Evolutionary conservation across 1,284 basidiomycete genomes (phyloP).

Genomic region (Ceratobasidium sp.): DNA sequence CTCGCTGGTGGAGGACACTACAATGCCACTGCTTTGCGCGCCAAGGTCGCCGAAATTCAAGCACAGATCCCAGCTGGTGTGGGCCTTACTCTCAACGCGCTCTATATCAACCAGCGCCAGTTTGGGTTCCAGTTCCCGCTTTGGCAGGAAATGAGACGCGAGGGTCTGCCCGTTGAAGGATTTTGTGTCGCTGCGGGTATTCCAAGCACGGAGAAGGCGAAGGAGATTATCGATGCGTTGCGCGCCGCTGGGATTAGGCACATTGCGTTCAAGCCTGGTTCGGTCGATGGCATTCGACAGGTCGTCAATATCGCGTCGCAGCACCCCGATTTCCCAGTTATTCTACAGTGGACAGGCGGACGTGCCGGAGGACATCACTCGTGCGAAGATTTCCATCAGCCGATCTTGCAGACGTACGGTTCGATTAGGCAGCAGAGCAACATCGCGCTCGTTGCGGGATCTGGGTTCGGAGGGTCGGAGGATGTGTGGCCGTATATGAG

Average conservation of each 20-base stretch:
- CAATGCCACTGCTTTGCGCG: constrained; percentile 85
- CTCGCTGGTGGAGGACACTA: constrained; percentile 98
- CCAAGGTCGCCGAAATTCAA: constrained; percentile 91
- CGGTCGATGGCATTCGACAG: constrained; percentile 95
- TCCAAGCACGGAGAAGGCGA: constrained; percentile 91
- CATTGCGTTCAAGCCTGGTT: constrained; percentile 97
- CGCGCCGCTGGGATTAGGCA: constrained; percentile 88
- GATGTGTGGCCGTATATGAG: constrained; percentile 98
- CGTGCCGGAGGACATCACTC: constrained; percentile 99
- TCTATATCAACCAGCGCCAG: constrained; percentile 99
- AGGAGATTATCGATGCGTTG: constrained; percentile 87
- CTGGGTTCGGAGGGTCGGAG: constrained; percentile 94
- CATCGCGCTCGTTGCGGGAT: constrained; percentile 93
- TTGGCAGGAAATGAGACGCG: constrained; percentile 96
- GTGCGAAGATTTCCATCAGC: constrained; percentile 98
- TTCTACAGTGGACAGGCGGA: constrained; percentile 98
- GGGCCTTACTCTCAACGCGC: constrained; percentile 92
- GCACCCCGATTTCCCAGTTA: constrained; percentile 97
- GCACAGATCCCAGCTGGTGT: constrained; percentile 83
- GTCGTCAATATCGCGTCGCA: constrained; percentile 95
- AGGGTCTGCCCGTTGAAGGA: constrained; percentile 95
- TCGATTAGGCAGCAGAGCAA: constrained; percentile 90
- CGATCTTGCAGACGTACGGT: constrained; percentile 90
- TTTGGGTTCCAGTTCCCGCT: constrained; percentile 97
- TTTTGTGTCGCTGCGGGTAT: constrained; percentile 98